Conservation (phyloP, 148 eudicot species). For the Rhododendron molle region DNA sequence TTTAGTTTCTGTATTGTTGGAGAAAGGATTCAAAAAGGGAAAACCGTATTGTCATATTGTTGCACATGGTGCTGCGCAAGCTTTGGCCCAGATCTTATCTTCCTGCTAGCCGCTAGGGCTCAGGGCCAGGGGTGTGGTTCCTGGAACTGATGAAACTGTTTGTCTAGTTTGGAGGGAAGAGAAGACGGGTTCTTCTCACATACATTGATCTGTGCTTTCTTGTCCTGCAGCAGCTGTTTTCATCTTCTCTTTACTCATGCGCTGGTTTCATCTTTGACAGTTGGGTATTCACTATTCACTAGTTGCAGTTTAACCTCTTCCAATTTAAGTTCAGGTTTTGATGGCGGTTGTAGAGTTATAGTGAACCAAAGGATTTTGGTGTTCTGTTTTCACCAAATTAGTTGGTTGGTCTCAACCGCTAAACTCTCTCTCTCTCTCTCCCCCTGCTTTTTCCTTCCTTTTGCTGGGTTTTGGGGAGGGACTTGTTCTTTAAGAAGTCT, state of each 20-base stretch:
- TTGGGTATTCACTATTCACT: not conserved
- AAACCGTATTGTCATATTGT: not conserved
- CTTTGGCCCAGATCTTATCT: conserved; percentile 1
- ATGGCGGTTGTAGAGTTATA: not conserved
- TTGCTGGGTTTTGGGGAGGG: not conserved
- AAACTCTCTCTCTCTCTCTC: not conserved
- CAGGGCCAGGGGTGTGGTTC: not conserved
- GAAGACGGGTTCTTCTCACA: not conserved
- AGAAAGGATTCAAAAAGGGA: not conserved
- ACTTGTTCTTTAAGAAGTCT: not conserved
- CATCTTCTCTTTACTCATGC: not conserved
- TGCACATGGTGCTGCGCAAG: not conserved
- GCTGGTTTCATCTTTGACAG: not conserved
- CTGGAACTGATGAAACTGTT: conserved; percentile 1
- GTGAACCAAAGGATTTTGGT: not conserved
- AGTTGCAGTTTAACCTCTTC: not conserved
- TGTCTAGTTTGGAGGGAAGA: not conserved
- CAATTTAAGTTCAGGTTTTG: not conserved
- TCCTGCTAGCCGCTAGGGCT: not conserved
- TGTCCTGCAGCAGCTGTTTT: not conserved
- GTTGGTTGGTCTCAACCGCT: not conserved
- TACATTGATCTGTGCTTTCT: not conserved
- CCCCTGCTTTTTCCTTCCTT: not conserved
- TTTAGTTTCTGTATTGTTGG: conserved; percentile 5
- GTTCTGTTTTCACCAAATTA: not conserved